A percentile compares a stretch with the other conserved stretches of the same genome.
These are phyloP conservation scores for Fusarium sp. DNA, from an alignment of 2,329 filamentous ascomycete species.

Conservation along the genomic window DNA sequence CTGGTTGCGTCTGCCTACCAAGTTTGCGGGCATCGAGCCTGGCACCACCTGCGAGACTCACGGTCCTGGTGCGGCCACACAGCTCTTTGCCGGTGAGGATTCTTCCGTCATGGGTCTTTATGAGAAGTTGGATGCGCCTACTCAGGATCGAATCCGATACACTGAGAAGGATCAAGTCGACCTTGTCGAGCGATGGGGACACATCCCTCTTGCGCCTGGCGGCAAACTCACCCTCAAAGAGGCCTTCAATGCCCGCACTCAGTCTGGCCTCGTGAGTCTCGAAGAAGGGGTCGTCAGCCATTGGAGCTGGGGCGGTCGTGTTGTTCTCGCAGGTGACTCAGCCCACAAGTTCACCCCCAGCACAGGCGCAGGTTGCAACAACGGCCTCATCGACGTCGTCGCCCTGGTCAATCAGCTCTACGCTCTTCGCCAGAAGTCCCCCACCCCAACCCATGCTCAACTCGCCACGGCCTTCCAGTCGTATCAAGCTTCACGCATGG, in stretches of 20 bases:
- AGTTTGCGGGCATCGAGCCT: slow-evolving; percentile 4
- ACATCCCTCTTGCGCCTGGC: slow-evolving; percentile 24
- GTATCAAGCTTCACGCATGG: slow-evolving; percentile 24
- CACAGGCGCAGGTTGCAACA: slow-evolving; percentile 48
- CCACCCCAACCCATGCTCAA: not conserved
- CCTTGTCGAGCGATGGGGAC: slow-evolving; percentile 29
- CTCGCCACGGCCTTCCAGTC: slow-evolving; percentile 13
- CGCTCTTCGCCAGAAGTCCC: not conserved
- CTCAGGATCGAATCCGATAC: slow-evolving; percentile 17
- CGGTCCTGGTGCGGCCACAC: slow-evolving; percentile 19
- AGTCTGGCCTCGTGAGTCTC: slow-evolving; percentile 45
- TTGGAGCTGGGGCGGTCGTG: slow-evolving; percentile 48
- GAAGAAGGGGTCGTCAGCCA: slow-evolving; percentile 50
- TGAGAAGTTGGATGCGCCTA: slow-evolving; percentile 30
- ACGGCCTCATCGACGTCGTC: slow-evolving; percentile 47
- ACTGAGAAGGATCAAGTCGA: slow-evolving; percentile 25
- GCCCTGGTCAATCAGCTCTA: slow-evolving; percentile 43
- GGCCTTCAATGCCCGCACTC: slow-evolving; percentile 38
- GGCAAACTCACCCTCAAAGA: slow-evolving; percentile 44
- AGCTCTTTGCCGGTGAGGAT: slow-evolving; percentile 30
- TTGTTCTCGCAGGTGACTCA: slow-evolving; percentile 50
- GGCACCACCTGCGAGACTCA: slow-evolving; percentile 47
- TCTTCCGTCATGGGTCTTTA: slow-evolving; percentile 29
- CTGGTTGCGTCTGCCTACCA: slow-evolving; percentile 47
- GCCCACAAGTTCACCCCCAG: slow-evolving; percentile 52